Conservation (phyloP, 805 yeast genomes). For the Jamesozyma lodderae region DNA sequence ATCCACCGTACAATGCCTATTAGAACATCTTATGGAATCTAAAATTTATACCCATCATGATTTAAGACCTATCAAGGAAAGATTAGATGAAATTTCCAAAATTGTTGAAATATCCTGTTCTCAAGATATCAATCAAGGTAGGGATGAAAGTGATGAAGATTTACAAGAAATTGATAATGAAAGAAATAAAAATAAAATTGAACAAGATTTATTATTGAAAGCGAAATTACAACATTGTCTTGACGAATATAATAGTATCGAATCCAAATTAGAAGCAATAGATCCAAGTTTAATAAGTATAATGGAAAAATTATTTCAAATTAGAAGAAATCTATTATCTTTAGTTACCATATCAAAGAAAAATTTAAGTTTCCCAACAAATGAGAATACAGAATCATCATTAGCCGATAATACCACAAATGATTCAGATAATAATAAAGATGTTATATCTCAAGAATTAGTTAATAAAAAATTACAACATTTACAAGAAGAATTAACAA, state of each 20-base stretch:
- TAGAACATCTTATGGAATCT: constrained; percentile 74
- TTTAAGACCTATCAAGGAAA: constrained; percentile 61
- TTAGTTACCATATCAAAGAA: constrained; percentile 34
- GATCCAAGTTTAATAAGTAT: constrained; percentile 41
- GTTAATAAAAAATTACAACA: constrained; percentile 27
- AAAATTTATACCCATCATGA: constrained; percentile 80
- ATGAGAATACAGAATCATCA: constrained; percentile 7
- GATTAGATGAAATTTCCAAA: constrained; percentile 59
- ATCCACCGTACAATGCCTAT: constrained; percentile 73
- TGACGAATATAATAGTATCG: constrained; percentile 47
- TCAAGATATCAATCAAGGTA: constrained; percentile 11
- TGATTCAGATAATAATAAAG: constrained; percentile 7
- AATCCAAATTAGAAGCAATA: constrained; percentile 44
- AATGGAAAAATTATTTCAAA: constrained; percentile 50
- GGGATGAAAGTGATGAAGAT: constrained; percentile 9
- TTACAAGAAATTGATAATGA: constrained; percentile 19
- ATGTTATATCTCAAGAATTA: constrained; percentile 12
- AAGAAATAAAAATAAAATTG: constrained; percentile 38
- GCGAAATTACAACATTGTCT: constrained; percentile 58
- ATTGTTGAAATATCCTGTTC: constrained; percentile 42
- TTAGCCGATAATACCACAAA: background rate
- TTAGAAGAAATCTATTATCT: constrained; percentile 54
- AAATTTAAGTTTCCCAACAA: constrained; percentile 6
- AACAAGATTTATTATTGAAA: constrained; percentile 53
- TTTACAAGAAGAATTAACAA: constrained; percentile 33